Evolutionary conservation across 768 basidiomycete species (phyloP).

Genomic region (Filobasidium floriforme): DNA sequence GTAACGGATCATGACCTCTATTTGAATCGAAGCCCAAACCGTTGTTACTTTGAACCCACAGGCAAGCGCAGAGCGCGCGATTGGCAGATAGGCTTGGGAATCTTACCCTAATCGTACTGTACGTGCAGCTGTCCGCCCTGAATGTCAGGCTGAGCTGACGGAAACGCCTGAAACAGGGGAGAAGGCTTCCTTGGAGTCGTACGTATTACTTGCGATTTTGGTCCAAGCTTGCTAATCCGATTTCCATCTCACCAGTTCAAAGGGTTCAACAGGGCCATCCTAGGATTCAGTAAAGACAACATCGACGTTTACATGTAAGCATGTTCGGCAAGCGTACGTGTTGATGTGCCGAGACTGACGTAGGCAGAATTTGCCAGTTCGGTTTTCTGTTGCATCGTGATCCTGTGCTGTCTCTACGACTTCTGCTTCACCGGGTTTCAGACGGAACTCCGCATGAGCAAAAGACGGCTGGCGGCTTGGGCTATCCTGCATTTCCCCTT

Average conservation of each 20-base stretch:
- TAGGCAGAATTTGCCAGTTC: background rate
- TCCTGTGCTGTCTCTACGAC: conserved; percentile 5
- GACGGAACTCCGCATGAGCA: background rate
- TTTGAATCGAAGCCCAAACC: too few relatives aligned
- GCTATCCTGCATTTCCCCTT: background rate
- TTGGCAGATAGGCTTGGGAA: conserved; percentile 1
- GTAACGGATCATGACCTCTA: too few relatives aligned
- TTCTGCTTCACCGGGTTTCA: background rate
- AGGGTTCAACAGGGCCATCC: background rate
- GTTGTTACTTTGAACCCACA: too few relatives aligned
- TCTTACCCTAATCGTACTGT: conserved; percentile 5
- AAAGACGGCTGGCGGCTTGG: background rate
- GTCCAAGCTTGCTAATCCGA: too few relatives aligned
- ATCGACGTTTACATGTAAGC: conserved; percentile 2
- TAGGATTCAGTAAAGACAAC: background rate
- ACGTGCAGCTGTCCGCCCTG: background rate
- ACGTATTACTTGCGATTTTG: too few relatives aligned
- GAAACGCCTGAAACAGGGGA: background rate
- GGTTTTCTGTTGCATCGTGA: background rate
- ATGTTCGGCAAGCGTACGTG: background rate
- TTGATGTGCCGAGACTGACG: background rate
- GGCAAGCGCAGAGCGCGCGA: background rate
- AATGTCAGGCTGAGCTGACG: background rate
- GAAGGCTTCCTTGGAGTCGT: conserved; percentile 4
- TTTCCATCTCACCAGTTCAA: too few relatives aligned